These are phyloP conservation scores for Monosporozyma solicola DNA, from an alignment of 805 yeast genomes.

Conservation along the genomic window DNA sequence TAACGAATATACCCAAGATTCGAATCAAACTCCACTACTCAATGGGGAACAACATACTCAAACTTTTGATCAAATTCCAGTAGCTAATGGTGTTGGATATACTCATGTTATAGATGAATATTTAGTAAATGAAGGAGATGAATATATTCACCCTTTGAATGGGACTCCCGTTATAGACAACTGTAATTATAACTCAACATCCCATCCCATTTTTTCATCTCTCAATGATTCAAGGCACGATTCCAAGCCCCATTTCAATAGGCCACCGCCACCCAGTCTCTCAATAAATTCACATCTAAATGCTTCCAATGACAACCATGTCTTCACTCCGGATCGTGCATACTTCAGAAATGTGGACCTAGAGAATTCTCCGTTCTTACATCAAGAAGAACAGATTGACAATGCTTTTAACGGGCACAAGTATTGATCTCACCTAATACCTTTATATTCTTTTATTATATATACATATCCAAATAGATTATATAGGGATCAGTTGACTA, in stretches of 20 bases:
- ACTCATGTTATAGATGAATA: background rate
- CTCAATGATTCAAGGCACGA: background rate
- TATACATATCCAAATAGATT: background rate
- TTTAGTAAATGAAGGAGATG: background rate
- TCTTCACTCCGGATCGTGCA: conserved; percentile 9
- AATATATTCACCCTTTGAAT: background rate
- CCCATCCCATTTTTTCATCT: background rate
- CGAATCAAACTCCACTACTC: background rate
- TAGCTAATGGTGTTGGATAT: background rate
- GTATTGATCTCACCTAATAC: background rate
- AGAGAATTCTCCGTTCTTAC: conserved; percentile 1
- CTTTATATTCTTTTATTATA: background rate
- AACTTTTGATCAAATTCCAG: background rate
- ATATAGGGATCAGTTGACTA: background rate
- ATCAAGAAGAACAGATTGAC: background rate
- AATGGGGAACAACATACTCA: background rate
- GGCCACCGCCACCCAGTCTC: background rate
- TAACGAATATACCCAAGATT: background rate
- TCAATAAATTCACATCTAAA: background rate
- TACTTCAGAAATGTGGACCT: conserved; percentile 4
- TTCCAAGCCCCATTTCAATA: background rate
- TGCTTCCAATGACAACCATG: background rate
- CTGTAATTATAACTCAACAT: background rate
- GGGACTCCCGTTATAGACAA: background rate
- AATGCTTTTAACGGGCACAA: background rate